phyloP scores from a whole-genome alignment of 1,139 yeast species.

The Saccharomyces pastorianus region DNA sequence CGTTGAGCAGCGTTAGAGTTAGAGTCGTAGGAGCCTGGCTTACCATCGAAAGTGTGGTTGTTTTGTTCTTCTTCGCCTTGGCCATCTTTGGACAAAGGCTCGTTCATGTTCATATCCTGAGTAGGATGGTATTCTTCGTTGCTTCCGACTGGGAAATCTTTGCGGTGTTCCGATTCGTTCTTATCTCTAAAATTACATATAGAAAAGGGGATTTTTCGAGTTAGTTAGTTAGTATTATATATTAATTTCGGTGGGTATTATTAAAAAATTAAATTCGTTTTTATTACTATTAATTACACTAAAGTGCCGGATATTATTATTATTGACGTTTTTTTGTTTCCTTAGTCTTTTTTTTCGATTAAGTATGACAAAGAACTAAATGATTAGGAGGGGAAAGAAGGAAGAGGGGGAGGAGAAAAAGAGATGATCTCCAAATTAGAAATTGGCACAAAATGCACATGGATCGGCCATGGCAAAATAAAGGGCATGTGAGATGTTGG shows the following conservation, averaged over 20 bases:
- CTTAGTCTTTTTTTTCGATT: too few species aligned
- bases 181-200: background rate
- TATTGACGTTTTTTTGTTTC: background rate
- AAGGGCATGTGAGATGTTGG: background rate
- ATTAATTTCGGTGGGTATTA: background rate
- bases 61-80: background rate
- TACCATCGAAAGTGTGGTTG: background rate
- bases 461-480: background rate
- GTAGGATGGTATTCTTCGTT: background rate
- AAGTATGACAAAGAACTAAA: background rate
- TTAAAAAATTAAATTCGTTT: background rate
- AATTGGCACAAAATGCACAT: background rate
- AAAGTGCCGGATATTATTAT: background rate
- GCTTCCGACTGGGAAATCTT: constrained; percentile 4
- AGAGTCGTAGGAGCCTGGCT: background rate
- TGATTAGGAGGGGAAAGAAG: too few species aligned
- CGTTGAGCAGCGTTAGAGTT: background rate
- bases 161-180: background rate
- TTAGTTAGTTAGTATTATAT: background rate
- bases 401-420: background rate
- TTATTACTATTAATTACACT: background rate
- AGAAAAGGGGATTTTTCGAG: background rate
- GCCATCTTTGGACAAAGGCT: background rate
- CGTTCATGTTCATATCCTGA: background rate
- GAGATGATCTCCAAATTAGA: background rate